phyloP scores from a whole-genome alignment of 2,329 filamentous ascomycete species.

The Pseudopithomyces maydicus region DNA sequence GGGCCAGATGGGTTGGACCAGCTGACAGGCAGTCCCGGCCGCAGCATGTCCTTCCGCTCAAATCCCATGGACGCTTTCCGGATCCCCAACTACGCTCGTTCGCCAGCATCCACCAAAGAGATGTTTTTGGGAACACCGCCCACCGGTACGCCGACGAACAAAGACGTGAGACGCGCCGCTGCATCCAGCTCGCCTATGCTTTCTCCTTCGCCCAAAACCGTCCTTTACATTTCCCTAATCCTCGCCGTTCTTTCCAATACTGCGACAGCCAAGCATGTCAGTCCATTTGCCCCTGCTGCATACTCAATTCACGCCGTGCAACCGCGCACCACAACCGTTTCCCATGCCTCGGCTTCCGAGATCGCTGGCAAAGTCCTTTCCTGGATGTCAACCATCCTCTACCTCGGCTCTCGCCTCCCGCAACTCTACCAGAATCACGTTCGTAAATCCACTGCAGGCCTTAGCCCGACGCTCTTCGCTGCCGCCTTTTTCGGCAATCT shows the following conservation, averaged over 20 bases:
- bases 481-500: constrained; percentile 71
- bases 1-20: constrained; percentile 17
- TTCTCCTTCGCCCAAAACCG: constrained; percentile 48
- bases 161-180: constrained; percentile 37
- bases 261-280: constrained; percentile 35
- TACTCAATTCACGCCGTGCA: constrained; percentile 17
- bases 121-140: constrained; percentile 27
- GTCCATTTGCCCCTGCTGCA: constrained; percentile 28
- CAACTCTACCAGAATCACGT: constrained; percentile 70
- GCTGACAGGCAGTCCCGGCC: constrained; percentile 17
- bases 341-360: constrained; percentile 24
- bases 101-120: constrained; percentile 32
- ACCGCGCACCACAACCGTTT: constrained; percentile 15
- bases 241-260: constrained; percentile 50
- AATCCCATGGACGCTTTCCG: constrained; percentile 42
- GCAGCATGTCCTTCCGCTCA: constrained; percentile 31
- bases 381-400: constrained; percentile 50
- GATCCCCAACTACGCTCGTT: constrained; percentile 45
- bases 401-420: constrained; percentile 51
- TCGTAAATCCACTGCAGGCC: constrained; percentile 66
- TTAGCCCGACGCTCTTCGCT: constrained; percentile 66
- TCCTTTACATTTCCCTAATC: constrained; percentile 53
- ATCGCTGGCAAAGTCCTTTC: constrained; percentile 50
- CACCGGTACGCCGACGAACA: constrained; percentile 26
- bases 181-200: constrained; percentile 51